phyloP scores from a whole-genome alignment of 495 filamentous ascomycete species.

The Cryomyces minteri region DNA sequence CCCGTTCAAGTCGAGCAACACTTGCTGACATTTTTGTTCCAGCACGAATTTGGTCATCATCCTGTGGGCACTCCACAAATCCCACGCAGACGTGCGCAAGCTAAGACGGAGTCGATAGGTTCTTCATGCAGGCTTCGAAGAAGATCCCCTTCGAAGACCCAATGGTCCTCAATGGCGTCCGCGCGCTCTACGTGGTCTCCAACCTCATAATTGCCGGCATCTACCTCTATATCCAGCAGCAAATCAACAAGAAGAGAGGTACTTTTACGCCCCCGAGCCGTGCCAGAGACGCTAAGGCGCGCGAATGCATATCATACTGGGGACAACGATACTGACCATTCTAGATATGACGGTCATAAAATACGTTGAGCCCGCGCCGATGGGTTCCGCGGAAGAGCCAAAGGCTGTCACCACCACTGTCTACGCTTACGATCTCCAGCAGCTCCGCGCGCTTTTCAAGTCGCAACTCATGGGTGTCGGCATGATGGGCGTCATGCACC shows the following conservation, averaged over 20 bases:
- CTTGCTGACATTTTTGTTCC: background rate
- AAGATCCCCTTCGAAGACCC: constrained; percentile 90
- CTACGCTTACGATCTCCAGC: constrained; percentile 75
- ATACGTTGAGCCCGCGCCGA: constrained; percentile 86
- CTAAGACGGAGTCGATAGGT: constrained; percentile 13
- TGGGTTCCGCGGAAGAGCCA: constrained; percentile 81
- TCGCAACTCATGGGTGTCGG: constrained; percentile 82
- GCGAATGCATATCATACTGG: background rate
- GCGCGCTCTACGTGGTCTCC: constrained; percentile 65
- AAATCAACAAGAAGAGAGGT: constrained; percentile 95
- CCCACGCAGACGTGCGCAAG: background rate
- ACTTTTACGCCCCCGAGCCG: constrained; percentile 12
- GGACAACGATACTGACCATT: background rate
- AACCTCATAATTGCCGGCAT: constrained; percentile 74
- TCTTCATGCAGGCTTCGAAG: constrained; percentile 97
- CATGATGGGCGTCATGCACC: constrained; percentile 97
- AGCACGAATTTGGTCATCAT: constrained; percentile 19
- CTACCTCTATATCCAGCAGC: constrained; percentile 62
- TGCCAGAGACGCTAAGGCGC: background rate
- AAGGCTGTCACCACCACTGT: constrained; percentile 92
- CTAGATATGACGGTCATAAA: constrained; percentile 92
- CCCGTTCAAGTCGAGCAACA: background rate
- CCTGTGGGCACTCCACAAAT: constrained; percentile 3
- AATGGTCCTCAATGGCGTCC: constrained; percentile 63
- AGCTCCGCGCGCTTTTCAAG: constrained; percentile 69